A percentile compares a stretch with the other conserved stretches of the same genome.
Evolutionary conservation across 352 stramenopile species (phyloP).

Genomic region (Globisporangium parvum): DNA sequence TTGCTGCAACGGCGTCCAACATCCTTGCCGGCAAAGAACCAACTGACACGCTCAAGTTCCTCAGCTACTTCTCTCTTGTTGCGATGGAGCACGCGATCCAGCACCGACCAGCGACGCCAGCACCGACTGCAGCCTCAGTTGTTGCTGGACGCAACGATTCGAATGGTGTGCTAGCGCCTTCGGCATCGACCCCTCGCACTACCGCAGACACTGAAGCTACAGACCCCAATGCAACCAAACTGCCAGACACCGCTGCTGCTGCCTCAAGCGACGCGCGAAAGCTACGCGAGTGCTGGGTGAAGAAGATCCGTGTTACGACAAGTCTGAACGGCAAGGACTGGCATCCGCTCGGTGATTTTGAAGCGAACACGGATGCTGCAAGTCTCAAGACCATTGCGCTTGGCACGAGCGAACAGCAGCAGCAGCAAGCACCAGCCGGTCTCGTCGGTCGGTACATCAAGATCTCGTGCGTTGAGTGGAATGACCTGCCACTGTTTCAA

Average conservation of each 20-base stretch:
- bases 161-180: neutral
- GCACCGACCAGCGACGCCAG: slow-evolving; percentile 11
- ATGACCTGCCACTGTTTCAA: slow-evolving; percentile 50
- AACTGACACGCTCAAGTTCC: slow-evolving; percentile 66
- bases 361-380: slow-evolving; percentile 38
- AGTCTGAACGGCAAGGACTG: slow-evolving; percentile 66
- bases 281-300: slow-evolving; percentile 47
- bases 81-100: slow-evolving; percentile 49
- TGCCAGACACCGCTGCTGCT: neutral
- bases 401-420: slow-evolving; percentile 10
- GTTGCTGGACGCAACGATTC: neutral
- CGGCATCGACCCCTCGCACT: neutral
- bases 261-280: neutral
- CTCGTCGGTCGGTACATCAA: slow-evolving; percentile 54
- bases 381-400: slow-evolving; percentile 31
- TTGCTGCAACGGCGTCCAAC: slow-evolving; percentile 68
- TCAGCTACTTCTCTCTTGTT: slow-evolving; percentile 57
- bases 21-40: slow-evolving; percentile 76
- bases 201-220: neutral
- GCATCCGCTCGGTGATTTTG: slow-evolving; percentile 50
- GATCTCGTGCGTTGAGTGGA: slow-evolving; percentile 60
- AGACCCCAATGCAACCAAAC: neutral
- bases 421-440: neutral
- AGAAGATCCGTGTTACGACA: slow-evolving; percentile 43
- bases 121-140: neutral